These are phyloP conservation scores for Fusarium virguliforme DNA, from an alignment of 2,329 filamentous ascomycete species.

Conservation along the genomic window DNA sequence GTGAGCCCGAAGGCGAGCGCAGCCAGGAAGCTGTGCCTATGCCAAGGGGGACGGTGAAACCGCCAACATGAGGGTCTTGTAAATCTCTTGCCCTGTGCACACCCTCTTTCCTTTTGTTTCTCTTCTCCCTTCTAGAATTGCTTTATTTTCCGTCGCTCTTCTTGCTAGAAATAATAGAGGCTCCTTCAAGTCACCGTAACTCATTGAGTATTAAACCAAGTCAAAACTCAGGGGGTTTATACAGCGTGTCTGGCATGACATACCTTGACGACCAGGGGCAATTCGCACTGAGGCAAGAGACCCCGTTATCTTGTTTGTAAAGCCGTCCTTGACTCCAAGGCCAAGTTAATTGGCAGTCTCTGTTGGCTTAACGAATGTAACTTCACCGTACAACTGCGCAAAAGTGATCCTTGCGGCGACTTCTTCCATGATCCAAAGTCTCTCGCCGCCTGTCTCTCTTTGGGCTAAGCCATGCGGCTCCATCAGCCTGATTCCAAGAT, in stretches of 20 bases:
- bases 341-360: neutral
- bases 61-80: too few species aligned
- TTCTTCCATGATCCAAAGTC: slow-evolving; percentile 21
- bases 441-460: slow-evolving; percentile 6
- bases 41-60: too few species aligned
- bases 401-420: slow-evolving; percentile 33
- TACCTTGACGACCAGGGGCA: slow-evolving; percentile 40
- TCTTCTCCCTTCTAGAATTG: slow-evolving; percentile 30
- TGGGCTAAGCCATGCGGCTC: slow-evolving; percentile 23
- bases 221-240: neutral
- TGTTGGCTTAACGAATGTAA: neutral
- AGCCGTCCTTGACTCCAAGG: slow-evolving; percentile 38
- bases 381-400: slow-evolving; percentile 32
- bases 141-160: slow-evolving; percentile 40
- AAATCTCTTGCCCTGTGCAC: too few species aligned
- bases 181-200: slow-evolving; percentile 42
- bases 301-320: slow-evolving; percentile 37
- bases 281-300: slow-evolving; percentile 26
- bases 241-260: neutral
- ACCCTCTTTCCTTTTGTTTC: too few species aligned
- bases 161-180: slow-evolving; percentile 36
- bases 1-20: too few species aligned
- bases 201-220: slow-evolving; percentile 25
- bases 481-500: slow-evolving; percentile 30
- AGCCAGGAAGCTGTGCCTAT: too few species aligned